Conservation (phyloP, 139 green algal genomes). For the Picochlorum sp. region DNA sequence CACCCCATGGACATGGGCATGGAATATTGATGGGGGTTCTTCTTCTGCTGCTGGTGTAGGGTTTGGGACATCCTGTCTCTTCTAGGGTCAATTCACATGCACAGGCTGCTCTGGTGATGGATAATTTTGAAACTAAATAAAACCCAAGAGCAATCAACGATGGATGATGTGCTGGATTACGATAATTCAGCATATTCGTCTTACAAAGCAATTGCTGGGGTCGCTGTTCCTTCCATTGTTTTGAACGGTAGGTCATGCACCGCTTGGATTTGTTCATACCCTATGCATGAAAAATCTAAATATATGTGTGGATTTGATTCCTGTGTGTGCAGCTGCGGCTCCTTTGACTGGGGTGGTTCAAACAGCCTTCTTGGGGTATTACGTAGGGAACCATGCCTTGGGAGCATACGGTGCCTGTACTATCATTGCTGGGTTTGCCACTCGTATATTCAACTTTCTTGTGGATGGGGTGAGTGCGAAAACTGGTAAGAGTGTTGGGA, state of each 20-base stretch:
- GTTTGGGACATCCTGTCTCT: too few relatives aligned
- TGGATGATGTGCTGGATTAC: not conserved
- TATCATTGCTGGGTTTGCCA: conserved; percentile 33
- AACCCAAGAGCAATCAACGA: not conserved
- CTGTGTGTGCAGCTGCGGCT: conserved; percentile 29
- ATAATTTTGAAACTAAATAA: too few relatives aligned
- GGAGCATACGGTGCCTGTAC: conserved; percentile 33
- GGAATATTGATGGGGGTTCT: too few relatives aligned
- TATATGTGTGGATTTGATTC: not conserved
- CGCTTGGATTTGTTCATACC: too few relatives aligned
- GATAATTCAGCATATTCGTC: conserved; percentile 4
- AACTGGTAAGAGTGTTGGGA: conserved; percentile 37
- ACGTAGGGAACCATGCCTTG: conserved; percentile 20
- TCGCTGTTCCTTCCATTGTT: conserved; percentile 19
- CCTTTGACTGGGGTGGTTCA: conserved; percentile 41
- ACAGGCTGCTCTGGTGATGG: too few relatives aligned
- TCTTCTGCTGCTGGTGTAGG: too few relatives aligned
- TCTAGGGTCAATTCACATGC: too few relatives aligned
- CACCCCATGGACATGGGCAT: too few relatives aligned
- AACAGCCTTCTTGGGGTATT: conserved; percentile 41
- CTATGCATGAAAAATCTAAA: not conserved
- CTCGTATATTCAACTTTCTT: conserved; percentile 56
- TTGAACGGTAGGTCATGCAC: conserved; percentile 18
- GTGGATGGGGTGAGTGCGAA: conserved; percentile 49
- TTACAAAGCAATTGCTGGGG: conserved; percentile 5